Base-by-base conservation (phyloP, 2,329 filamentous ascomycete genomes). In the Sarocladium brachiariae region DNA sequence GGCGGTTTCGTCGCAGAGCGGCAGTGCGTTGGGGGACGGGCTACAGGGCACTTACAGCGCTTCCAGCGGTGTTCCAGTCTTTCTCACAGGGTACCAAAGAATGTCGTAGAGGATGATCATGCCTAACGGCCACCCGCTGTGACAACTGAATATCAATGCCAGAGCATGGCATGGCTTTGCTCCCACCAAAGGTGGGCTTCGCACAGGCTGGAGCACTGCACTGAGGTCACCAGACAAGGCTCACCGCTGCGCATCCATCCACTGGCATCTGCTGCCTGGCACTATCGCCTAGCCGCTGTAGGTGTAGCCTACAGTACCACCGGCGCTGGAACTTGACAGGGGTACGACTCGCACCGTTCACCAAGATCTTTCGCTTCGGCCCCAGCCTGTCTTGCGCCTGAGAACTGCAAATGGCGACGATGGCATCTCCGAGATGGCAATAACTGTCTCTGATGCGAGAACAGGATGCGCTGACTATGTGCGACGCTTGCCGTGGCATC, bases 221-320 rank as follows among this genome's bases (percentile, higher is more conserved):
- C 21, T 19, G 4, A 43, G 21, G 21, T 43, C 39, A 43, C 19
- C 39, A 14, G 35, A 39, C 18, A 16, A n/a, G n/a, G 21, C 35
- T 30, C 27, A 30, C 27, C 27, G 27, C 27, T 30, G 27, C 13
- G 27, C 27, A 30, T 30, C 27, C 34, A 37, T n/a, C 11, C 21
- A 23, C 39, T 39, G 37, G 21, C 39, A 27, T 13, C 39, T 23
- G 39, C 39, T 43, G n/a, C 39, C 10, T 10, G 14, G 21, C 35
- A n/a, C 39, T 27, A 27, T 23, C 6, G 23, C 8, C 11, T 14
- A n/a, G 14, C 11, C 11, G n/a, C 19, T 25, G 11, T 18, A 43
- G 39, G n/a, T n/a, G n/a, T 23, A 43, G 39, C 39, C 21, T 25
- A 43, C 39, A 47, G 43, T n/a, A 33, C 5, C 25, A 47, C 43